phyloP scores from a whole-genome alignment of 805 yeast species.

The Candida endomychidarum region DNA sequence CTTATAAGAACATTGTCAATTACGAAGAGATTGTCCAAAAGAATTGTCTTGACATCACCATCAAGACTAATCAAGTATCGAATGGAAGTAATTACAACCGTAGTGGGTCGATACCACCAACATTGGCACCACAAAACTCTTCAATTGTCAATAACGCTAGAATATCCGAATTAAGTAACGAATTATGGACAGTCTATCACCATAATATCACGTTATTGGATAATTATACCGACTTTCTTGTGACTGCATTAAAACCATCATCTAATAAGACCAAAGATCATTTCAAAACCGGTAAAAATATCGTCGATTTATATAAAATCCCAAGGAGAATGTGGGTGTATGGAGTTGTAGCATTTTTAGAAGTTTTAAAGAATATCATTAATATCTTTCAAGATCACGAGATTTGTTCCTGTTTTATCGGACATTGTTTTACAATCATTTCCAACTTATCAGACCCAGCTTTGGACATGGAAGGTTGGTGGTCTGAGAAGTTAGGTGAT shows the following conservation, averaged over 20 bases:
- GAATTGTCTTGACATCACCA: constrained; percentile 59
- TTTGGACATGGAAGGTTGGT: constrained; percentile 63
- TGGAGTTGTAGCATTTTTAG: constrained; percentile 78
- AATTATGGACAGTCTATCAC: constrained; percentile 71
- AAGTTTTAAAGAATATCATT: constrained; percentile 71
- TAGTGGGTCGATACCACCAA: constrained; percentile 21
- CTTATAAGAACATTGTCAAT: constrained; percentile 66
- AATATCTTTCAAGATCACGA: constrained; percentile 76
- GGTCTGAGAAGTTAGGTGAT: constrained; percentile 88
- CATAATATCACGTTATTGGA: constrained; percentile 64
- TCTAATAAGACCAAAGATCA: constrained; percentile 39
- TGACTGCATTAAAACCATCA: constrained; percentile 66
- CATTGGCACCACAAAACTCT: constrained; percentile 9
- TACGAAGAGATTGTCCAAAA: constrained; percentile 70
- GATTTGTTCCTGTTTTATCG: constrained; percentile 71
- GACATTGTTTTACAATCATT: constrained; percentile 66
- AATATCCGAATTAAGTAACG: constrained; percentile 53
- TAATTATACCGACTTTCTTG: constrained; percentile 68
- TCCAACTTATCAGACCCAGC: constrained; percentile 54
- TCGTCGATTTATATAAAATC: constrained; percentile 74
- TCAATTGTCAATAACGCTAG: constrained; percentile 16
- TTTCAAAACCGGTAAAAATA: constrained; percentile 73
- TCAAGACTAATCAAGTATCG: constrained; percentile 44
- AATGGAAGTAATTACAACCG: constrained; percentile 12
- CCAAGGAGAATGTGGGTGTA: constrained; percentile 83